Percentiles rank a stretch among this genome's conserved stretches.
These are phyloP conservation scores for Jatropha multifida DNA, from an alignment of 441 rosid genomes.

Conservation along the genomic window DNA sequence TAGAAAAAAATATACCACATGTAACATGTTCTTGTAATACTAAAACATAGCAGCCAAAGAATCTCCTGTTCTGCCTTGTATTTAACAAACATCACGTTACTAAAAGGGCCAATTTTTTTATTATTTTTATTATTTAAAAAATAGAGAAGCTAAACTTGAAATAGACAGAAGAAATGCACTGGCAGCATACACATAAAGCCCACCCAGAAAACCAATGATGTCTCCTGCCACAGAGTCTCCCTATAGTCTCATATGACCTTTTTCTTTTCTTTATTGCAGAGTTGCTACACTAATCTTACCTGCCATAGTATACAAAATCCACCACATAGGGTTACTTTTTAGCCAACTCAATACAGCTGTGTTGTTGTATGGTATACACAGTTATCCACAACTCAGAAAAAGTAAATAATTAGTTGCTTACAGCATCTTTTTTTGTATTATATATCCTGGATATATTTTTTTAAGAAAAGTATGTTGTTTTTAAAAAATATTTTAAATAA, in stretches of 20 bases:
- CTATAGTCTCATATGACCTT: no score
- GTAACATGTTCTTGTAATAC: no score
- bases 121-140: not conserved
- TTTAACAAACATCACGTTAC: no score
- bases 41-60: no score
- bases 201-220: not conserved
- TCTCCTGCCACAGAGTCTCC: not conserved
- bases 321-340: not conserved
- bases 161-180: slow-evolving; percentile 4
- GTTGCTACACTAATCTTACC: slow-evolving; percentile 4
- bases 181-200: not conserved
- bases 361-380: not conserved
- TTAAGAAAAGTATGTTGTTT: no score
- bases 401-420: not conserved
- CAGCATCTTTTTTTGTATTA: no score
- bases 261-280: not conserved
- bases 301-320: not conserved
- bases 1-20: no score
- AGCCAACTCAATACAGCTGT: slow-evolving; percentile 21
- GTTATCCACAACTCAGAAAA: not conserved
- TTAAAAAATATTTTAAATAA: no score
- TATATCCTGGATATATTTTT: no score
- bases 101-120: not conserved
- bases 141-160: not conserved
- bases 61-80: no score